phyloP scores from a whole-genome alignment of 164 flowering plant species.

The Vitis labrusca region DNA sequence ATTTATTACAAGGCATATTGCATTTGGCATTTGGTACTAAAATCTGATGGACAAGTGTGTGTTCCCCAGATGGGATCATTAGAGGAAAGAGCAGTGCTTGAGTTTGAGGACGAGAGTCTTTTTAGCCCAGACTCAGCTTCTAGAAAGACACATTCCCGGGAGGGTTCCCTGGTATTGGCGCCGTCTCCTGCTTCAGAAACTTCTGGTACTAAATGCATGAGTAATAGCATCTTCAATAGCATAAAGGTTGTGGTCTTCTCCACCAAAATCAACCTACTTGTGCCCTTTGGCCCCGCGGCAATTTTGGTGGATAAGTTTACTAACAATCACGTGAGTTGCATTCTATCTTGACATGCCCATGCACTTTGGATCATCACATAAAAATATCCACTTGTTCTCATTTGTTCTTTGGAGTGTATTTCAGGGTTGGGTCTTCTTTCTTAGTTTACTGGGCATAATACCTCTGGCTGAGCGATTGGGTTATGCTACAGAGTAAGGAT shows the following conservation, averaged over 20 bases:
- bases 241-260: slow-evolving; percentile 19
- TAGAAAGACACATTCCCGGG: slow-evolving; percentile 13
- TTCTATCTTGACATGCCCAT: background rate
- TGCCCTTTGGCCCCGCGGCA: slow-evolving; percentile 27
- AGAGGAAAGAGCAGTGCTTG: slow-evolving; percentile 12
- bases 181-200: slow-evolving; percentile 1
- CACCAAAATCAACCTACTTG: slow-evolving; percentile 21
- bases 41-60: background rate
- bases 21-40: too few species aligned
- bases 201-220: background rate
- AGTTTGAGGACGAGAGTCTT: slow-evolving; percentile 21
- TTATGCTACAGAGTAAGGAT: slow-evolving; percentile 28
- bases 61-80: slow-evolving; percentile 26
- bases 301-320: slow-evolving; percentile 11
- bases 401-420: background rate
- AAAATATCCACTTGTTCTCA: background rate
- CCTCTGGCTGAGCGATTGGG: slow-evolving; percentile 38
- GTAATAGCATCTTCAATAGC: slow-evolving; percentile 6
- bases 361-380: background rate
- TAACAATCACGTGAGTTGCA: slow-evolving; percentile 15
- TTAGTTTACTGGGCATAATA: slow-evolving; percentile 26
- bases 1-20: too few species aligned
- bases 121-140: background rate
- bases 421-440: slow-evolving; percentile 31
- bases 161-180: slow-evolving; percentile 1